Conservation (phyloP, 768 basidiomycete genomes). For the Pleurotus giganteus region DNA sequence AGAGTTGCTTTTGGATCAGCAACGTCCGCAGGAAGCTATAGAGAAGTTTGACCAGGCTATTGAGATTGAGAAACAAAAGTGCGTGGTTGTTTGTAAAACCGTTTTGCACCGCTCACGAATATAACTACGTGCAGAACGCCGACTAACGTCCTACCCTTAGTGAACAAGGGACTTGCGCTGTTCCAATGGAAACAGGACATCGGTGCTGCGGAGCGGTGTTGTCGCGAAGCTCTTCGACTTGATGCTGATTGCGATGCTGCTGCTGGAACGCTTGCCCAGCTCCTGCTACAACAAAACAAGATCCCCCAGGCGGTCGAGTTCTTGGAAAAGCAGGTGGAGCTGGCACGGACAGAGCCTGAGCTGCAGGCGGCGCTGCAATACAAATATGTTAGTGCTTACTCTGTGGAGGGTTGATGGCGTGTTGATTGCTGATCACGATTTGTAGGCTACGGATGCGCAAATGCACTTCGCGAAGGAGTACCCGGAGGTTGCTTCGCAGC, state of each 20-base stretch:
- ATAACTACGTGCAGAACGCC: conserved; percentile 29
- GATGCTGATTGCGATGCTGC: conserved; percentile 97
- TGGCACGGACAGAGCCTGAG: conserved; percentile 91
- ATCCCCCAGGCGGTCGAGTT: conserved; percentile 82
- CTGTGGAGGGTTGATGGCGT: not conserved
- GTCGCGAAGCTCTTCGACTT: conserved; percentile 81
- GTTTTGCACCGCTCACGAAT: conserved; percentile 2
- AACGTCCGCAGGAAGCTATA: conserved; percentile 81
- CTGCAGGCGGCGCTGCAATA: conserved; percentile 75
- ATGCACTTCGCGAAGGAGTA: conserved; percentile 80
- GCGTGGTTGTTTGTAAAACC: conserved; percentile 17
- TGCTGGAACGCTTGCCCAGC: conserved; percentile 91
- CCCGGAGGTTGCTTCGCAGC: conserved; percentile 78
- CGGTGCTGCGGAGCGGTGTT: conserved; percentile 76
- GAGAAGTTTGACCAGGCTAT: conserved; percentile 92
- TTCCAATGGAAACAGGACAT: conserved; percentile 97
- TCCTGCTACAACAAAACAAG: conserved; percentile 87
- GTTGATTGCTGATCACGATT: conserved; percentile 12
- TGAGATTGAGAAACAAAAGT: conserved; percentile 82
- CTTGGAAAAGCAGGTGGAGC: conserved; percentile 80
- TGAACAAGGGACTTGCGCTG: conserved; percentile 96
- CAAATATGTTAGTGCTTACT: conserved; percentile 57
- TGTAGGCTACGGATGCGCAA: conserved; percentile 79
- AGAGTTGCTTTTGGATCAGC: conserved; percentile 91
- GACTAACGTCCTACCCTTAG: conserved; percentile 84